Base-by-base conservation (phyloP, 1,139 yeast genomes). In the Blastobotrys serpentis region DNA sequence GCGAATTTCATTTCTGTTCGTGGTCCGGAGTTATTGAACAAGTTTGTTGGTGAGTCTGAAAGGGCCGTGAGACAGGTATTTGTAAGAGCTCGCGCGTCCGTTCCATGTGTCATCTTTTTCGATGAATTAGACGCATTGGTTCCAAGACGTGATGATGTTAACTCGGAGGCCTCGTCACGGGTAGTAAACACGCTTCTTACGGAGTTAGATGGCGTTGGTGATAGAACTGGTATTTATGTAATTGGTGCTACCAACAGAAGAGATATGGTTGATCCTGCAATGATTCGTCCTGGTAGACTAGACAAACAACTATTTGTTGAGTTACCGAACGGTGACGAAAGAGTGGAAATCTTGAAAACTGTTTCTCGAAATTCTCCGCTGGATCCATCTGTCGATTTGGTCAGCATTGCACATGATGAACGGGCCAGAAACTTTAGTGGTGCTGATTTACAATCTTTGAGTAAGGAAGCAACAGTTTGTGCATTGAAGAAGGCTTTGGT, bases 231-330 rank as follows among this genome's bases (percentile, higher is more conserved):
- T 1, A 86, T 92, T 1, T 92, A 85, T 65, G 98, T 92, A 2
- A 81, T 92, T 57, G 98, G 97, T 26, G 98, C 98, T 1, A 92
- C 98, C 0, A 92, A 92, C 62, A 78, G 98, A 65, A 98, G 98
- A 0, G 98, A 92, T 67, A 92, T 92, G 89, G 92, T 92, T 56
- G 98, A 92, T 67, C 92, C 96, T 6, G 98, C 98, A 0, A 92
- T 92, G 98, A 73, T 92, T 47, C 79, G 98, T 64, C 98, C 98
- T 0, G 98, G 98, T 2, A 79, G 98, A 65, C 75, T 92, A 59
- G 98, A 92, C 64, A 92, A 92, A 67, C 90, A 96, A 2, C 73
- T 92, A 43, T 90, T 84, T 66, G 94, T 92, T 40, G 97, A 92
- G 64, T 73, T 92, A 44, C 98, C 98, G 1, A 78, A 81, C 4